Conservation (phyloP, 495 filamentous ascomycete species). For the Polyplosphaeria fusca region DNA sequence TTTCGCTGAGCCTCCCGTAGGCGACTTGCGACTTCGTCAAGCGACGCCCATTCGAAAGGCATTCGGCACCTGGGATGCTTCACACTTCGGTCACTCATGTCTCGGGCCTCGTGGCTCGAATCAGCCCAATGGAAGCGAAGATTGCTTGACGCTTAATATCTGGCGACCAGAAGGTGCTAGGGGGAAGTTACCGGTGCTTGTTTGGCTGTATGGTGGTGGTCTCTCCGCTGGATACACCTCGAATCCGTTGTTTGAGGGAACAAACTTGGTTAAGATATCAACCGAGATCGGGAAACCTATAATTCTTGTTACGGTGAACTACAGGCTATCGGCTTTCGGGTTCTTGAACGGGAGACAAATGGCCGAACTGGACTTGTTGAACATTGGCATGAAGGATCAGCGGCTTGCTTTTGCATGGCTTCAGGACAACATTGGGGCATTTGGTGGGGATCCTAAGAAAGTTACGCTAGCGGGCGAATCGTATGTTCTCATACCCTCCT, state of each 20-base stretch:
- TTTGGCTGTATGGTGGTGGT: not conserved
- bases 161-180: not conserved
- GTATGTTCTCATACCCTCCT: too few species aligned
- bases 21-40: not conserved
- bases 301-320: slow-evolving; percentile 2
- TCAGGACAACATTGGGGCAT: slow-evolving; percentile 32
- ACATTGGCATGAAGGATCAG: slow-evolving; percentile 33
- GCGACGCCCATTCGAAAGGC: not conserved
- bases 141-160: slow-evolving; percentile 7
- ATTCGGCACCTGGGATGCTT: not conserved
- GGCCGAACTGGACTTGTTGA: not conserved
- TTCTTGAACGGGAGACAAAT: slow-evolving; percentile 1
- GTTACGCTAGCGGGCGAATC: slow-evolving; percentile 40
- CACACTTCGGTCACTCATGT: not conserved
- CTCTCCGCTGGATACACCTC: not conserved
- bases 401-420: slow-evolving; percentile 33
- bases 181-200: not conserved
- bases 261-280: not conserved
- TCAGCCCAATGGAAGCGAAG: slow-evolving; percentile 2
- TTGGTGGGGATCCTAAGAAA: slow-evolving; percentile 34
- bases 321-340: slow-evolving; percentile 1
- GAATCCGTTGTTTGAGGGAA: not conserved
- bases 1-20: not conserved
- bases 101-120: not conserved
- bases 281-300: not conserved